A percentile compares a stretch with the other conserved stretches of the same genome.
These are phyloP conservation scores for Harrya chromipes DNA, from an alignment of 768 basidiomycete species.

Conservation along the genomic window DNA sequence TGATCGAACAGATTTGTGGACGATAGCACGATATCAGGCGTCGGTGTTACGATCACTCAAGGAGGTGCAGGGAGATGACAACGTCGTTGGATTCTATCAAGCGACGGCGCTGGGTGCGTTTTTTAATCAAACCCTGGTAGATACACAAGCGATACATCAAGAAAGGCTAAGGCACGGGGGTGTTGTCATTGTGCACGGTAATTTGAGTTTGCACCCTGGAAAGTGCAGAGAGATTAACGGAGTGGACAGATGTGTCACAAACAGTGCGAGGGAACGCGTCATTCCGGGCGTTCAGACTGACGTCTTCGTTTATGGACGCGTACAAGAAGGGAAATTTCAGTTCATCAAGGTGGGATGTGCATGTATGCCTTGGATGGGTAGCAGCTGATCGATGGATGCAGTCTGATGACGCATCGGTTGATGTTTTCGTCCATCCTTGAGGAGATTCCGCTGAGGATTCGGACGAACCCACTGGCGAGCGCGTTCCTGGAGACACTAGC, in stretches of 20 bases:
- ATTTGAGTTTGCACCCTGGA: slow-evolving; percentile 19
- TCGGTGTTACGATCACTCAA: slow-evolving; percentile 85
- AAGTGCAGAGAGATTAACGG: slow-evolving; percentile 5
- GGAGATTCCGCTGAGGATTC: slow-evolving; percentile 81
- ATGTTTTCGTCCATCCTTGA: slow-evolving; percentile 85
- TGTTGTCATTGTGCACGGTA: slow-evolving; percentile 81
- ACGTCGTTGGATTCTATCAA: slow-evolving; percentile 92
- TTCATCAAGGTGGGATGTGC: slow-evolving; percentile 62
- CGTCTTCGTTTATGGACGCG: slow-evolving; percentile 74
- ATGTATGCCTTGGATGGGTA: neutral
- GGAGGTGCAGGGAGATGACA: slow-evolving; percentile 89
- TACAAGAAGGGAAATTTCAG: slow-evolving; percentile 84
- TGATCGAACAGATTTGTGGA: neutral
- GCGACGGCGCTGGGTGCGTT: slow-evolving; percentile 83
- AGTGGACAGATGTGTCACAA: slow-evolving; percentile 64
- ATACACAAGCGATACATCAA: slow-evolving; percentile 82
- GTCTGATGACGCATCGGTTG: slow-evolving; percentile 74
- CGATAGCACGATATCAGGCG: slow-evolving; percentile 72
- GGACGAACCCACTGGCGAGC: slow-evolving; percentile 74
- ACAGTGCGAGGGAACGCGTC: slow-evolving; percentile 80
- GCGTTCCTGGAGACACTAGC: slow-evolving; percentile 72
- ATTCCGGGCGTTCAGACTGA: slow-evolving; percentile 87
- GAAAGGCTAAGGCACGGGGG: slow-evolving; percentile 85
- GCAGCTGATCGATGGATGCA: slow-evolving; percentile 29
- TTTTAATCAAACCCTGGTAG: slow-evolving; percentile 75